phyloP scores from a whole-genome alignment of 495 filamentous ascomycete genomes.

The Penicillium cosmopolitanum region DNA sequence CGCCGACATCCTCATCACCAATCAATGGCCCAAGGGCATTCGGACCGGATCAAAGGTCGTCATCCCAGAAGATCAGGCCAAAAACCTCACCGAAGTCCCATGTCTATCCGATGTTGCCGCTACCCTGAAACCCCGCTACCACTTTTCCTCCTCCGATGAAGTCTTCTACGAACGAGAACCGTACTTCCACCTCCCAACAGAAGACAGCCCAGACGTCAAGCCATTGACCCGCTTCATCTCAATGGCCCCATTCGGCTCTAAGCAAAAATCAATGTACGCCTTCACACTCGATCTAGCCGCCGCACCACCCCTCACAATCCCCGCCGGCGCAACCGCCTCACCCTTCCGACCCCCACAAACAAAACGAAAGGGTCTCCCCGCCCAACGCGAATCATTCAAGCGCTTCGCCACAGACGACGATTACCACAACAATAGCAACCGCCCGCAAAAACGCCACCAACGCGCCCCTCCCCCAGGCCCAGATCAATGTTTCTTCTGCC shows the following conservation, averaged over 20 bases:
- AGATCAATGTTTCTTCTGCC: conserved; percentile 90
- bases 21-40: conserved; percentile 78
- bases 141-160: conserved; percentile 70
- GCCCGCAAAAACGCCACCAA: conserved; percentile 54
- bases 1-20: conserved; percentile 85
- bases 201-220: conserved; percentile 53
- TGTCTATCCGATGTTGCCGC: conserved; percentile 75
- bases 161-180: conserved; percentile 90
- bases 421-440: conserved; percentile 19
- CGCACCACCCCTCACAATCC: conserved; percentile 58
- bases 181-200: conserved; percentile 73
- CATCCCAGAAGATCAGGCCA: conserved; percentile 45
- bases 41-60: conserved; percentile 61
- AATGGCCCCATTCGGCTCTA: conserved; percentile 71
- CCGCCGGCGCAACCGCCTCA: conserved; percentile 68
- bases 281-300: conserved; percentile 74
- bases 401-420: conserved; percentile 58
- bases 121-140: conserved; percentile 81
- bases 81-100: conserved; percentile 48
- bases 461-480: conserved; percentile 69
- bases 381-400: conserved; percentile 56
- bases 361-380: conserved; percentile 63
- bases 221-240: conserved; percentile 86
- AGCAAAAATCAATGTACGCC: conserved; percentile 88
- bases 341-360: conserved; percentile 59